Evolutionary conservation across 306 rosid genomes (phyloP).

Genomic region (Carpinus viminea): DNA sequence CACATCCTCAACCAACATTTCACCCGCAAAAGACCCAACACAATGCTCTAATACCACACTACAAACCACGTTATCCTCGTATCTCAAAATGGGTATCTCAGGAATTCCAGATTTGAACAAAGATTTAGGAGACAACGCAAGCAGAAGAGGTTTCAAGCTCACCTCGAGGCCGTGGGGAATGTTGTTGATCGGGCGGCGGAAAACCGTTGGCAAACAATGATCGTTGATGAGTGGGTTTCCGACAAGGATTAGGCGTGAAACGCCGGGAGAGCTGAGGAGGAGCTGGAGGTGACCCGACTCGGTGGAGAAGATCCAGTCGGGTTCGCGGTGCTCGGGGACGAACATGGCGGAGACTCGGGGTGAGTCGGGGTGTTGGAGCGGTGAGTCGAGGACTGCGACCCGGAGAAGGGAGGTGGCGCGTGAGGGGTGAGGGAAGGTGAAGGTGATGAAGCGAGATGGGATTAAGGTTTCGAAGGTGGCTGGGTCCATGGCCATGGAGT

Average conservation of each 20-base stretch:
- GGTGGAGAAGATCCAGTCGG: conserved; percentile 85
- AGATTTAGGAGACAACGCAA: conserved; percentile 70
- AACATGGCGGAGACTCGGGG: conserved; percentile 64
- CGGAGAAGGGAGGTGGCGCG: conserved; percentile 51
- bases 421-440: conserved; percentile 64
- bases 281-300: conserved; percentile 74
- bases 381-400: conserved; percentile 80
- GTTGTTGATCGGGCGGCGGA: conserved; percentile 38
- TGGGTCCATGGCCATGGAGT: conserved; percentile 48
- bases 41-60: conserved; percentile 52
- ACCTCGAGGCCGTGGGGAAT: conserved; percentile 38
- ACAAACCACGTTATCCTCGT: conserved; percentile 57
- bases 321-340: conserved; percentile 70
- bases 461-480: conserved; percentile 46
- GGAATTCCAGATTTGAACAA: conserved; percentile 56
- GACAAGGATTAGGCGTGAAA: conserved; percentile 65
- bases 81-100: conserved; percentile 65
- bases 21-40: conserved; percentile 62
- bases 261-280: conserved; percentile 46
- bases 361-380: conserved; percentile 30
- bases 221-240: conserved; percentile 39
- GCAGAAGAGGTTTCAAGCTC: conserved; percentile 64
- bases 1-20: conserved; percentile 83
- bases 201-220: conserved; percentile 12
- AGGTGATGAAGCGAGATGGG: conserved; percentile 61